Evolutionary conservation across 768 basidiomycete species (phyloP), one percentile per base, ranked within the genome.

Genomic region (Mycena galopus): DNA sequence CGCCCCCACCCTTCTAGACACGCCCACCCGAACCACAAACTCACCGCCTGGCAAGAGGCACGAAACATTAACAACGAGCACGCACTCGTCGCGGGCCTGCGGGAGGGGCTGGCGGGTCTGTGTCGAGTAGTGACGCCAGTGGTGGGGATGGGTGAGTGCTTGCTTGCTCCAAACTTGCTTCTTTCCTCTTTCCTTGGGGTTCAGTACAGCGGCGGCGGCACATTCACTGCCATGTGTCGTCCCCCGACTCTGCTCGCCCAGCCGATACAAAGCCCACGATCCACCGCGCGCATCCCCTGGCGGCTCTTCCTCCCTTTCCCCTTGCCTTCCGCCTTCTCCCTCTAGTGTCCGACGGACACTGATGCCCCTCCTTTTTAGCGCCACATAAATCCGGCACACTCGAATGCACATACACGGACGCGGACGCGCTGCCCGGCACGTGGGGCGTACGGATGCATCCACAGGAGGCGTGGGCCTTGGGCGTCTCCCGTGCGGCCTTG

Each of bases 381-480:
- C 9, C 44, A 4, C 64, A 73, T 32, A 55, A 53, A 14, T 37
- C 56, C 19, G 73, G 73, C 60, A 6, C 67, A 33, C n/a, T 69
- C 63, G 74, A 69, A 51, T 75, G 74, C 71, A 53, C 71, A 23
- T 75, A 51, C 56, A 75, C 74, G n/a, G 71, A 75, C 64, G 64
- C 71, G 59, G 65, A 75, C 60, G 25, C 29, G 63, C 42, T 75
- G n/a, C 74, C 74, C 4, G 64, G 33, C 0, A 17, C 71, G 63
- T 75, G 74, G 74, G 74, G 74, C 16, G 27, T 67, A 35, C 19
- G 33, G 39, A 53, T 75, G 71, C 74, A 75, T 32, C 21, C 63
- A 9, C 58, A 57, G 27, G 74, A 75, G 62, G 74, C 67, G 29
- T 30, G 55, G 4, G 74, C 71, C 42, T 50, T 75, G 16, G 74